Evolutionary conservation across 768 basidiomycete genomes (phyloP).

Genomic region (Termitomyces sp.): DNA sequence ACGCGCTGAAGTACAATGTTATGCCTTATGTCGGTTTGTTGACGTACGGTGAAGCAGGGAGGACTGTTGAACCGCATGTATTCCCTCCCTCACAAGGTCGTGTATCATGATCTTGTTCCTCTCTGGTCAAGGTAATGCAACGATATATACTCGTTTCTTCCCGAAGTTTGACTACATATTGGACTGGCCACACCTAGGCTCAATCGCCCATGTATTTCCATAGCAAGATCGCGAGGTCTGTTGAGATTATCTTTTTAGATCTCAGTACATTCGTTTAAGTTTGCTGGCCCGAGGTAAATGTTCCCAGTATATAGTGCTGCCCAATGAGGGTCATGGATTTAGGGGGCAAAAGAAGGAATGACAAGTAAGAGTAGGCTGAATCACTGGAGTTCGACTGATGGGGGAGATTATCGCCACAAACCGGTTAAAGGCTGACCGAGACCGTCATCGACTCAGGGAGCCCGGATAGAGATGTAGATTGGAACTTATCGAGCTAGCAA

Average conservation of each 20-base stretch:
- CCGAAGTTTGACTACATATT: neutral
- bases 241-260: neutral
- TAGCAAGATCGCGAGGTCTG: neutral
- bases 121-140: neutral
- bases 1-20: conserved; percentile 78
- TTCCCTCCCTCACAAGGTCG: conserved; percentile 36
- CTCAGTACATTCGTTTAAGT: neutral
- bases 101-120: conserved; percentile 22
- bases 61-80: conserved; percentile 28
- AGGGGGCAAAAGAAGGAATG: neutral
- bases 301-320: neutral
- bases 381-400: neutral
- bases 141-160: neutral
- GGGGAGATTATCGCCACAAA: conserved; percentile 6
- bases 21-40: conserved; percentile 88
- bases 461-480: too few relatives aligned
- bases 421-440: neutral
- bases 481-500: too few relatives aligned
- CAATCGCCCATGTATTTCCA: neutral
- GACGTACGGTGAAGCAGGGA: conserved; percentile 68
- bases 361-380: neutral
- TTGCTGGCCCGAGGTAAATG: neutral
- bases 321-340: neutral
- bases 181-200: neutral
- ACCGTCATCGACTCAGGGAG: too few relatives aligned